Evolutionary conservation across 176 grass and related monocot genomes (phyloP).

Genomic region (Elaeis guineensis): DNA sequence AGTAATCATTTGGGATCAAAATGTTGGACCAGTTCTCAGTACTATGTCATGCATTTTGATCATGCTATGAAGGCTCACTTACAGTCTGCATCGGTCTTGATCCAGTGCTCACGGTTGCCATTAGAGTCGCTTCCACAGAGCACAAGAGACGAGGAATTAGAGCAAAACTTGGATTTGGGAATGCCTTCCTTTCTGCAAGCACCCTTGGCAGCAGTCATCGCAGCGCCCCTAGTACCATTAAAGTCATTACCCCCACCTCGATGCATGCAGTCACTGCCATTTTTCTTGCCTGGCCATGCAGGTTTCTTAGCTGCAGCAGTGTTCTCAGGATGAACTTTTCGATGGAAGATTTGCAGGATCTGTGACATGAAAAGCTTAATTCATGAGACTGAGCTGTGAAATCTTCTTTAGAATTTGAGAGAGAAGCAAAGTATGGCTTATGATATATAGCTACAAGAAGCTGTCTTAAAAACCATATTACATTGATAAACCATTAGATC

Average conservation of each 20-base stretch:
- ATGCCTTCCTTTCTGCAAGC: slow-evolving; percentile 25
- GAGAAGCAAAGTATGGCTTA: no score
- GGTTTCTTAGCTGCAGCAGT: slow-evolving; percentile 16
- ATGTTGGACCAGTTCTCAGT: no score
- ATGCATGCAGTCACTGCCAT: slow-evolving; percentile 6
- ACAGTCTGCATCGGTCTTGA: slow-evolving; percentile 98
- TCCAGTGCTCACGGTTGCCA: slow-evolving; percentile 74
- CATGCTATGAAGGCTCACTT: slow-evolving; percentile 19
- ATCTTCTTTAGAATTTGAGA: no score
- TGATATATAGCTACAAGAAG: no score
- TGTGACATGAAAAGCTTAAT: slow-evolving; percentile 30
- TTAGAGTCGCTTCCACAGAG: slow-evolving; percentile 13
- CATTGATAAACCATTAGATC: no score
- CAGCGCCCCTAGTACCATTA: neutral
- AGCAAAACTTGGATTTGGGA: slow-evolving; percentile 48
- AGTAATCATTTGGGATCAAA: no score
- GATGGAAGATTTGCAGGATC: slow-evolving; percentile 98
- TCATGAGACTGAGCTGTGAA: no score
- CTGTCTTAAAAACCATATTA: no score
- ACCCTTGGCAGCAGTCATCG: slow-evolving; percentile 7
- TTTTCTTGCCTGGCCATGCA: slow-evolving; percentile 12
- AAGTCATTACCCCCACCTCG: neutral
- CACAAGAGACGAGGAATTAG: slow-evolving; percentile 30
- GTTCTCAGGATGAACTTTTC: slow-evolving; percentile 91
- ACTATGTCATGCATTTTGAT: no score